Evolutionary conservation across 495 filamentous ascomycete species (phyloP), one percentile per base, ranked within the genome.

Genomic region (Xylaria telfairii): DNA sequence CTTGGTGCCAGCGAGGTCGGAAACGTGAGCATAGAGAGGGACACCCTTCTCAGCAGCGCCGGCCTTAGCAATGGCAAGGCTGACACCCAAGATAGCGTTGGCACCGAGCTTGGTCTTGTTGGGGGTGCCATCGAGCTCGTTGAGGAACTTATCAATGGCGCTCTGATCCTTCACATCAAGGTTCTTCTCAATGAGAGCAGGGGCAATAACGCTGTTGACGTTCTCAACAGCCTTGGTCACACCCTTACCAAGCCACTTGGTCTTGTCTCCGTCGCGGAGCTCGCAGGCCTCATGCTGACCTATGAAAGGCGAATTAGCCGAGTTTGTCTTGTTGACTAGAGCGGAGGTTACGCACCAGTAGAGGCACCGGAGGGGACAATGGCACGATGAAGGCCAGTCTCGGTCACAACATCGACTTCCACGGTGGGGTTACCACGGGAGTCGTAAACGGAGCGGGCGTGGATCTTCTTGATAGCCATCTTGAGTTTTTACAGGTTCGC

Each of bases 91-190:
- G 80, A 99, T 97, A 83, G 96, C 96, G 81, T 99, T 99, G 85
- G 96, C 96, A 85, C 96, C 96, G 46, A 98, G 89, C 79, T 95
- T 97, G 77, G 90, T 92, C 92, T 99, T 99, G 91, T 98, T 99
- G 80, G 91, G 77, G 59, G 96, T 96, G 75, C 94, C 95, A 80
- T 99, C 96, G 78, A 98, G 94, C 82, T 92, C 89, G 88, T 93
- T 97, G 76, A 99, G 88, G 88, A 98, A 97, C 77, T 90, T 87
- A 81, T 99, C 96, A 74, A 99, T 88, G 79, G 90, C 90, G 79
- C 89, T 88, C 87, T 99, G 96, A 85, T 98, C 93, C 90, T 97
- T 98, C 77, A 98, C 95, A 80, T 98, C 95, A 74, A 98, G 85
- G 81, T 90, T 90, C 86, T 93, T 89, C 87, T 95, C 91, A 86